A percentile compares a stretch with the other conserved stretches of the same genome.
These are phyloP conservation scores for Sordariomycetes sp. DNA, from an alignment of 2,329 filamentous ascomycete genomes.

Conservation along the genomic window DNA sequence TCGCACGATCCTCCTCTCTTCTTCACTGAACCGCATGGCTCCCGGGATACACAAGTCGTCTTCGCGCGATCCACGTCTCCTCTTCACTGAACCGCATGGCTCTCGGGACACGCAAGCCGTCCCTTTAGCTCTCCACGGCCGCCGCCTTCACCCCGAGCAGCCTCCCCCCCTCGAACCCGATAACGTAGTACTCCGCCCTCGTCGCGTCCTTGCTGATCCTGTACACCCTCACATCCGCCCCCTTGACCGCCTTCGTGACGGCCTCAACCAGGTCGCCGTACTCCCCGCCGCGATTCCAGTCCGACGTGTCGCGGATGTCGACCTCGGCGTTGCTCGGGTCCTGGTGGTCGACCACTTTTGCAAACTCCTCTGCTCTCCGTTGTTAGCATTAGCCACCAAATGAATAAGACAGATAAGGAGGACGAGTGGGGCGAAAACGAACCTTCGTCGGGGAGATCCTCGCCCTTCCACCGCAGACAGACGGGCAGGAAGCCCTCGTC, in stretches of 20 bases:
- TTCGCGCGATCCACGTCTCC: not conserved
- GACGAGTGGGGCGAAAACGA: constrained; percentile 16
- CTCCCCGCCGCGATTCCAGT: constrained; percentile 63
- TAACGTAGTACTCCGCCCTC: constrained; percentile 69
- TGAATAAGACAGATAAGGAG: not conserved
- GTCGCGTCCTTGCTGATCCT: constrained; percentile 51
- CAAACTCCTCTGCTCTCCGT: constrained; percentile 53
- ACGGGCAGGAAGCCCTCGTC: constrained; percentile 81
- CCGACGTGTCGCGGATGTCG: constrained; percentile 52
- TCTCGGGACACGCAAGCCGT: not conserved
- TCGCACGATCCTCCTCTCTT: not conserved
- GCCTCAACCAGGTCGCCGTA: constrained; percentile 62
- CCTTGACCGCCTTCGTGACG: constrained; percentile 50
- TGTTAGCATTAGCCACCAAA: not conserved
- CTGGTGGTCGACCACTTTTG: constrained; percentile 51
- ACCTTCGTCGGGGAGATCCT: constrained; percentile 51
- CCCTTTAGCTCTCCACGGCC: constrained; percentile 55
- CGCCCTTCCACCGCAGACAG: constrained; percentile 49
- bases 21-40: not conserved
- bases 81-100: not conserved
- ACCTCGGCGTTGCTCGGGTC: constrained; percentile 44
- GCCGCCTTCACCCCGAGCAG: constrained; percentile 71
- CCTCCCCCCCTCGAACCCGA: constrained; percentile 50
- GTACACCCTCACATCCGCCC: constrained; percentile 66
- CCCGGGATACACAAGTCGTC: not conserved